Evolutionary conservation across 495 filamentous ascomycete species (phyloP), one percentile per base, ranked within the genome.

Genomic region (Penicillium canariense): DNA sequence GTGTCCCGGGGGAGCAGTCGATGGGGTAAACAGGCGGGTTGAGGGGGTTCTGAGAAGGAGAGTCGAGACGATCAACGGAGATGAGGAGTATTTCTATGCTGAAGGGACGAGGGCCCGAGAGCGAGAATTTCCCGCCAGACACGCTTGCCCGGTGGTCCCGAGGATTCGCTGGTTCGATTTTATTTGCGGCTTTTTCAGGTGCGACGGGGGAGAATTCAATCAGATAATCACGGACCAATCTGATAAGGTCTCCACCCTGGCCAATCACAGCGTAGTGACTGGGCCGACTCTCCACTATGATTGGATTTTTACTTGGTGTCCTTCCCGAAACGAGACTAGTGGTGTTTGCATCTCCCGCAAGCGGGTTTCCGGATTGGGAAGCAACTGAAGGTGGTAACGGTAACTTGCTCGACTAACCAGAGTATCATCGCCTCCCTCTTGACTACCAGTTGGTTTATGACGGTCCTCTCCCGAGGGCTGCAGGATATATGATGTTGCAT

Each of bases 221-320:
- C 50, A 53, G 50, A 53, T 53, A 53, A 53, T 53, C 28, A 12
- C 22, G 15, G 35, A 26, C 31, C 46, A 48, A 48, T 48, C 46
- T 34, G 46, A 48, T 48, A 48, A 48, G 1, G 43, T 20, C 26
- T 6, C 46, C 46, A 48, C 46, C 7, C 2, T 2, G 8, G 4
- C 4, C 20, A 25, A n/a, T 48, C 18, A 25, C 2, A 30, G 5
- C 43, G 30, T 6, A 6, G 30, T 6, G 30, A 32, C 30, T 6
- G 11, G n/a, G n/a, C 2, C 2, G 4, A n/a, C 1, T 14, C 28
- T 25, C 18, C 4, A 18, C 28, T 32, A 1, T 48, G 45, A 48
- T n/a, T 48, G 45, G 45, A 2, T 30, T 3, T 5, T 5, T 3
- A 32, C 1, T 15, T 14, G 26, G 42, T 7, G 3, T 10, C 9